Evolutionary conservation across 164 flowering plant genomes (phyloP).

Genomic region (Liquidambar formosana): DNA sequence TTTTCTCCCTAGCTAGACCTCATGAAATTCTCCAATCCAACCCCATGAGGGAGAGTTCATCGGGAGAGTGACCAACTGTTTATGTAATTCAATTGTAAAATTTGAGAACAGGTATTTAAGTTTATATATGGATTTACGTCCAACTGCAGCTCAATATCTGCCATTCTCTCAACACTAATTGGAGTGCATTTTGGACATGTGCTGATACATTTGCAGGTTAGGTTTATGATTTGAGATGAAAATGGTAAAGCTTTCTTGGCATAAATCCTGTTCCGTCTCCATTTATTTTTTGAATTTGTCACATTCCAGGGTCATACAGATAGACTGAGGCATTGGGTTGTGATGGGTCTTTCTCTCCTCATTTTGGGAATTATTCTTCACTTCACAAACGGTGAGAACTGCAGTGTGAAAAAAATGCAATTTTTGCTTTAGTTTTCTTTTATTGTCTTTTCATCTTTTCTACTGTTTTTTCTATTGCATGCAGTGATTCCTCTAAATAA

Average conservation of each 20-base stretch:
- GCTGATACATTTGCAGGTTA: constrained; percentile 72
- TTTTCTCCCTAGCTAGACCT: not conserved
- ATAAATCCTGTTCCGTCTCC: not conserved
- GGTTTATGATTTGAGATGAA: not conserved
- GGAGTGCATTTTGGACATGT: constrained; percentile 93
- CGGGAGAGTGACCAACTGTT: not conserved
- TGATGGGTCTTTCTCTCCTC: constrained; percentile 57
- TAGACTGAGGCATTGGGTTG: constrained; percentile 75
- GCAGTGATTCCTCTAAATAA: constrained; percentile 89
- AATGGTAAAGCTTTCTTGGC: not conserved
- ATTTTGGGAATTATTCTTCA: constrained; percentile 65
- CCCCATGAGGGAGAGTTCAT: not conserved
- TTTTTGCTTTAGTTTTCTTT: not conserved
- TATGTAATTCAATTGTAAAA: not conserved
- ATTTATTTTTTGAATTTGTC: not conserved
- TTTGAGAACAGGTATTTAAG: not conserved
- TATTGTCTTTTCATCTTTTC: not conserved
- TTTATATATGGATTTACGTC: not conserved
- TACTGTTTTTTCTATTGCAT: constrained; percentile 8
- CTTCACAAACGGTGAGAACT: constrained; percentile 66
- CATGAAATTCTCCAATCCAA: not conserved
- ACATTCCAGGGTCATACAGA: constrained; percentile 53
- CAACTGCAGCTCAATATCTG: constrained; percentile 74
- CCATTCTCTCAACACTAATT: constrained; percentile 71
- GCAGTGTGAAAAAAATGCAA: not conserved